Conservation (phyloP, 768 basidiomycete species). For the Leccinum subgranulosum region DNA sequence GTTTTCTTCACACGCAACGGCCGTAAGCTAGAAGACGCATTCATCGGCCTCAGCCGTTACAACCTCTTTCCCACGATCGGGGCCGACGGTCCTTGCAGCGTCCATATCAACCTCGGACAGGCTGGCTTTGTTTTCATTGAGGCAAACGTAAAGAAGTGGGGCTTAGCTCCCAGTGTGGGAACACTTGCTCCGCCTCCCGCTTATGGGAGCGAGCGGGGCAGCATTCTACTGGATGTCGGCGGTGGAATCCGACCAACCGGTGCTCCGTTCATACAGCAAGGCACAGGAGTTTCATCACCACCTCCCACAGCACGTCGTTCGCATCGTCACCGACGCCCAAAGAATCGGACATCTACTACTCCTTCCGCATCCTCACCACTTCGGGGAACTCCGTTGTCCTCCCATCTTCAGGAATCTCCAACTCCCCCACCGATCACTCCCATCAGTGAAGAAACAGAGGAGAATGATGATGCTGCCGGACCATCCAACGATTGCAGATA, state of each 20-base stretch:
- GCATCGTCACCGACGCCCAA: conserved; percentile 59
- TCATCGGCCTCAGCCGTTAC: conserved; percentile 81
- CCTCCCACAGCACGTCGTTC: conserved; percentile 47
- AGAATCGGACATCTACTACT: conserved; percentile 35
- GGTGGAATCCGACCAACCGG: conserved; percentile 33
- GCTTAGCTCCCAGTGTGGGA: conserved; percentile 93
- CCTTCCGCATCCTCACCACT: conserved; percentile 65
- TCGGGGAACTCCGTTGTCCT: conserved; percentile 45
- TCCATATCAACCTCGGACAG: conserved; percentile 97
- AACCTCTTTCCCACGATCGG: conserved; percentile 98
- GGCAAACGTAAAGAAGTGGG: conserved; percentile 99
- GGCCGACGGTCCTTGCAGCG: conserved; percentile 92
- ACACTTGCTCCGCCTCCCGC: conserved; percentile 97
- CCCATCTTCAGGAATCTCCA: conserved; percentile 45
- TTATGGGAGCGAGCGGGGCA: conserved; percentile 95
- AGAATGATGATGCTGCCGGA: conserved; percentile 46
- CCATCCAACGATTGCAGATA: conserved; percentile 50
- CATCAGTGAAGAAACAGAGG: conserved; percentile 62
- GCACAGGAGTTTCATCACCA: conserved; percentile 44
- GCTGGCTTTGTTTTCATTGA: conserved; percentile 99
- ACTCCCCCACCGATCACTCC: conserved; percentile 72
- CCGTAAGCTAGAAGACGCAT: conserved; percentile 95
- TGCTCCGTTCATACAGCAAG: conserved; percentile 41
- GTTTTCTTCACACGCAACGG: conserved; percentile 99
- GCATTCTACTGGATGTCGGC: conserved; percentile 91